These are phyloP conservation scores for Cryptococcus deneoformans DNA, from an alignment of 1,284 basidiomycete species.

Conservation along the genomic window DNA sequence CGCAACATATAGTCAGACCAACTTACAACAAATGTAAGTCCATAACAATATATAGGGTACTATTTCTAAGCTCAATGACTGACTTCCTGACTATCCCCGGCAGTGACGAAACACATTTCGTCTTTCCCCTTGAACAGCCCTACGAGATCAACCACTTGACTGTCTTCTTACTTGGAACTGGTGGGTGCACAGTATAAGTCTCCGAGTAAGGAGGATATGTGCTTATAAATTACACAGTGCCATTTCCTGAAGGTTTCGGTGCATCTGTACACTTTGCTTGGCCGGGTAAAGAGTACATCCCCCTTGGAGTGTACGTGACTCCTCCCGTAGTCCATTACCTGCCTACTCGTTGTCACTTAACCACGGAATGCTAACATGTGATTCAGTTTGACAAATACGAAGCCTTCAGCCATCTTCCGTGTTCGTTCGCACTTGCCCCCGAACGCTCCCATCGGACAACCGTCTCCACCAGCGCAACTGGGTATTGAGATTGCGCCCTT, in stretches of 20 bases:
- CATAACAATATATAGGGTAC: background rate
- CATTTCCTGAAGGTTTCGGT: conserved; percentile 85
- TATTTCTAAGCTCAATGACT: background rate
- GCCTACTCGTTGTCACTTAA: background rate
- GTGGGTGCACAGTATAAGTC: conserved; percentile 51
- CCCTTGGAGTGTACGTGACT: conserved; percentile 74
- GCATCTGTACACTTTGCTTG: conserved; percentile 87
- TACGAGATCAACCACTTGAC: conserved; percentile 83
- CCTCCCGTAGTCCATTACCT: background rate
- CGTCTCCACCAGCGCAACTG: conserved; percentile 51
- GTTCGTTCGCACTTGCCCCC: conserved; percentile 59
- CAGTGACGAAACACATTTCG: conserved; percentile 72
- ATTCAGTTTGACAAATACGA: conserved; percentile 78
- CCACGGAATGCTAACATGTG: too few relatives aligned
- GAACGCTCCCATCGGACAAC: conserved; percentile 10
- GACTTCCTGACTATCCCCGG: background rate
- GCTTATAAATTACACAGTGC: conserved; percentile 52
- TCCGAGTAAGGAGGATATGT: too few relatives aligned
- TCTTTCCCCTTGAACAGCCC: conserved; percentile 73
- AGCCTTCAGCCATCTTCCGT: conserved; percentile 88
- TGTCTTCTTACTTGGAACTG: conserved; percentile 78
- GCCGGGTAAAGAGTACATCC: conserved; percentile 82
- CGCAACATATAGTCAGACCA: conserved; percentile 40
- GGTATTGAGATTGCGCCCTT: conserved; percentile 59
- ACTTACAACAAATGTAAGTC: conserved; percentile 47